These are phyloP conservation scores for Thuidium tamariscinum DNA, from an alignment of 225 moss, liverwort and hornwort species.

Conservation along the genomic window DNA sequence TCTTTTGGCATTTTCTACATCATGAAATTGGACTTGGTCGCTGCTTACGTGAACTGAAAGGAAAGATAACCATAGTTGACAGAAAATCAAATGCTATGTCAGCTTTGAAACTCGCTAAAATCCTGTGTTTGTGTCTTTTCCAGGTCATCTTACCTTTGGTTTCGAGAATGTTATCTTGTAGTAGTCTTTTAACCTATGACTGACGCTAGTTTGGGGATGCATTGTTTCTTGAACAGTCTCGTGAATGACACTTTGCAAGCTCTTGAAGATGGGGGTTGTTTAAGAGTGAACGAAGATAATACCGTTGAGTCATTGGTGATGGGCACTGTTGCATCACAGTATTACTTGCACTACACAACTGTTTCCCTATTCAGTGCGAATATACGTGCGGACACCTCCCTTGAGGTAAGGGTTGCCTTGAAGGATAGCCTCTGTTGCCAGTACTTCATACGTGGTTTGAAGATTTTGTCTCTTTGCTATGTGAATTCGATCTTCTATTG, in stretches of 20 bases:
- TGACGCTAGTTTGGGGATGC: background rate
- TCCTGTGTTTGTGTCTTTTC: background rate
- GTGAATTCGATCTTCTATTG: background rate
- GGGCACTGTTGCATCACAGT: constrained; percentile 90
- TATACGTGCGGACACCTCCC: constrained; percentile 65
- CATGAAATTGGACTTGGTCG: background rate
- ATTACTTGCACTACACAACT: constrained; percentile 92
- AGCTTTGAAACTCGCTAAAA: background rate
- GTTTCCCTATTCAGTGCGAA: constrained; percentile 90
- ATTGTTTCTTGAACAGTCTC: constrained; percentile 37
- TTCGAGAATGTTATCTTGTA: background rate
- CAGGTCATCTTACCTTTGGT: background rate
- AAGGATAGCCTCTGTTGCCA: background rate
- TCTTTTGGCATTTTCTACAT: background rate
- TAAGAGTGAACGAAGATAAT: constrained; percentile 75
- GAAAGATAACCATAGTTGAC: background rate
- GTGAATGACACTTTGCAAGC: constrained; percentile 76
- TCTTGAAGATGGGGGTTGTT: constrained; percentile 88
- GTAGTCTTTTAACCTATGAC: background rate
- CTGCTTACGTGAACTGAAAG: background rate
- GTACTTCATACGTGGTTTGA: background rate
- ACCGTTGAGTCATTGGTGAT: constrained; percentile 84
- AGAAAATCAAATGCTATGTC: background rate
- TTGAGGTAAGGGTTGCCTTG: constrained; percentile 37
- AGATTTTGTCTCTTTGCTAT: background rate